Evolutionary conservation across 1,284 basidiomycete species (phyloP).

Genomic region (Apiotrichum brassicae): DNA sequence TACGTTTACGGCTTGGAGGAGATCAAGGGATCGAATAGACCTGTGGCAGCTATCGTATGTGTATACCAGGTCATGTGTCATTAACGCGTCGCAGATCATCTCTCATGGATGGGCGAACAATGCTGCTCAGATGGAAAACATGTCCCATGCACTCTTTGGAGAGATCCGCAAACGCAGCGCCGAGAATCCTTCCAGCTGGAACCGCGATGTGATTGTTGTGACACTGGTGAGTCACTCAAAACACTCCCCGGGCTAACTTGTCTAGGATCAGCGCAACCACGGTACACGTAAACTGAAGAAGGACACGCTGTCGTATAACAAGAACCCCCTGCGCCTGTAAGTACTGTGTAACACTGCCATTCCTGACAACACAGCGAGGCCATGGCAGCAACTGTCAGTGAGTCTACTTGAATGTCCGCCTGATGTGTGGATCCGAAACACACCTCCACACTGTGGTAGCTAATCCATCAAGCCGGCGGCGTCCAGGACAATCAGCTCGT

Average conservation of each 20-base stretch:
- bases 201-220: conserved; percentile 40
- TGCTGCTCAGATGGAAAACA: conserved; percentile 27
- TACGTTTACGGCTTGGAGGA: conserved; percentile 39
- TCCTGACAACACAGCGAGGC: background rate
- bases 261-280: conserved; percentile 66
- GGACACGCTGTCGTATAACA: conserved; percentile 1
- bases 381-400: conserved; percentile 1
- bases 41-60: conserved; percentile 29
- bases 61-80: background rate
- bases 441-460: background rate
- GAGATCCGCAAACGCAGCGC: conserved; percentile 12
- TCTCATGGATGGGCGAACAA: conserved; percentile 19
- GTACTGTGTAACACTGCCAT: background rate
- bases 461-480: conserved; percentile 12
- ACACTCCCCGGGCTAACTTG: background rate
- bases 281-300: conserved; percentile 50
- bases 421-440: too few species aligned
- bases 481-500: conserved; percentile 65
- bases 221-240: conserved; percentile 30
- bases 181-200: conserved; percentile 7
- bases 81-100: conserved; percentile 13
- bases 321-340: background rate
- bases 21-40: conserved; percentile 22
- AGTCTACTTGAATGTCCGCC: background rate
- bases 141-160: conserved; percentile 35